These are phyloP conservation scores for Syzygium malaccense DNA, from an alignment of 441 rosid species.

Conservation along the genomic window DNA sequence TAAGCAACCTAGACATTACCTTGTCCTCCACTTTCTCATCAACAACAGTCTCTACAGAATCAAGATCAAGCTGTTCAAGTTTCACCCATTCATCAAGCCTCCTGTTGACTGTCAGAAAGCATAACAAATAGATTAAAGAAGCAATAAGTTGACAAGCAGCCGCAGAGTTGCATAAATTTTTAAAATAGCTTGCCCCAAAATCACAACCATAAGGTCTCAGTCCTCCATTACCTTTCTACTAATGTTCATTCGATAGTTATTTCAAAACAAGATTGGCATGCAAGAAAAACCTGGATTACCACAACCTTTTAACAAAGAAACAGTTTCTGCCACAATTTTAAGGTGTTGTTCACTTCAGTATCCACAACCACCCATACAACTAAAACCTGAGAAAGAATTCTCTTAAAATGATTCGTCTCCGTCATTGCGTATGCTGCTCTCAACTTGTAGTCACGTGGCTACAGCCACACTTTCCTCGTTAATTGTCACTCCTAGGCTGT, in stretches of 20 bases:
- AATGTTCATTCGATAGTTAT: neutral
- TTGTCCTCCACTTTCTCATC: slow-evolving; percentile 99
- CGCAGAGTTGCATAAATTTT: neutral
- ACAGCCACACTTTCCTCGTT: neutral
- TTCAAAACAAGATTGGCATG: neutral
- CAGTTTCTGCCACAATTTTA: neutral
- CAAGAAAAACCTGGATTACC: neutral
- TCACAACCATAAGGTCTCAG: neutral
- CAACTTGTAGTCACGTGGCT: neutral
- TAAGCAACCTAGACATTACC: slow-evolving; percentile 30
- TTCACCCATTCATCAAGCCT: slow-evolving; percentile 99
- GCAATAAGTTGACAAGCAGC: neutral
- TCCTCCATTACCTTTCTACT: neutral
- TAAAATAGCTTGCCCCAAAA: neutral
- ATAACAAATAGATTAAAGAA: neutral
- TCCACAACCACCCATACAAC: neutral
- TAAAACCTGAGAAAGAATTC: neutral
- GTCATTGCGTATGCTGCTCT: neutral
- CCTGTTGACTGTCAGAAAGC: slow-evolving; percentile 60
- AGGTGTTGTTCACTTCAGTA: neutral
- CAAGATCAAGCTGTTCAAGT: slow-evolving; percentile 91
- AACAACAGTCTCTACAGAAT: slow-evolving; percentile 86
- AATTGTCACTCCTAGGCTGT: neutral
- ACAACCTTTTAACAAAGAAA: neutral
- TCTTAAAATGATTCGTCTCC: neutral